A percentile compares a stretch with the other conserved stretches of the same genome.
phyloP scores from a whole-genome alignment of 2,329 filamentous ascomycete genomes.

The Fusarium continuum region DNA sequence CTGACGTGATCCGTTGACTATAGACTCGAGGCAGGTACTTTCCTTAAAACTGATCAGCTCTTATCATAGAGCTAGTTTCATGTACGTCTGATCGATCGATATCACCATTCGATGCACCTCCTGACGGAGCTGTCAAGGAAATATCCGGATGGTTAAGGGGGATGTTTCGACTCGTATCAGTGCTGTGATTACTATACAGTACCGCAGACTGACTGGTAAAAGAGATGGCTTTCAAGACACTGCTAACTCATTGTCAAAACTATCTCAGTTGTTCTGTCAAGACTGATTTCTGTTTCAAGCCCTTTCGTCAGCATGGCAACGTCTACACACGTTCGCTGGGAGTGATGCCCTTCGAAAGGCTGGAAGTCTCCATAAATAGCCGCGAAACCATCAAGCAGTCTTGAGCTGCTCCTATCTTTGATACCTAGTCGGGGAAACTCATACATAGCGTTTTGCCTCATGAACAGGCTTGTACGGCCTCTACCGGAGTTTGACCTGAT shows the following conservation, averaged over 20 bases:
- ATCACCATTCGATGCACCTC: too few species aligned
- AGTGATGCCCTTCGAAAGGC: not conserved
- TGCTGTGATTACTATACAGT: not conserved
- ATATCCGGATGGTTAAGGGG: too few species aligned
- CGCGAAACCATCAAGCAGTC: not conserved
- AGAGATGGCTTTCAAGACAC: not conserved
- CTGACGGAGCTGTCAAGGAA: too few species aligned
- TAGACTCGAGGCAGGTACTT: too few species aligned
- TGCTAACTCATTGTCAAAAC: not conserved
- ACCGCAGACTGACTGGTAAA: not conserved
- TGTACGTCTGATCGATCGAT: not conserved
- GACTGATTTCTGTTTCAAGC: not conserved
- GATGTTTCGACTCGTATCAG: not conserved
- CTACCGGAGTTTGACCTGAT: not conserved
- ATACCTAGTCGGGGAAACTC: too few species aligned
- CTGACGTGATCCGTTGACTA: too few species aligned
- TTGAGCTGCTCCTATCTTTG: too few species aligned
- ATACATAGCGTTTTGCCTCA: too few species aligned
- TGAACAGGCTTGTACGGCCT: too few species aligned
- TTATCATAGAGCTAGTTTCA: slow-evolving; percentile 42
- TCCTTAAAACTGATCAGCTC: slow-evolving; percentile 73
- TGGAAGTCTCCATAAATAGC: slow-evolving; percentile 29
- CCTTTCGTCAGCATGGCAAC: slow-evolving; percentile 9
- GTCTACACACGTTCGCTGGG: slow-evolving; percentile 8
- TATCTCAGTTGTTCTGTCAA: not conserved